Evolutionary conservation across 1,284 basidiomycete species (phyloP), one percentile per base, ranked within the genome.

Genomic region (Moniliophthora roreri): DNA sequence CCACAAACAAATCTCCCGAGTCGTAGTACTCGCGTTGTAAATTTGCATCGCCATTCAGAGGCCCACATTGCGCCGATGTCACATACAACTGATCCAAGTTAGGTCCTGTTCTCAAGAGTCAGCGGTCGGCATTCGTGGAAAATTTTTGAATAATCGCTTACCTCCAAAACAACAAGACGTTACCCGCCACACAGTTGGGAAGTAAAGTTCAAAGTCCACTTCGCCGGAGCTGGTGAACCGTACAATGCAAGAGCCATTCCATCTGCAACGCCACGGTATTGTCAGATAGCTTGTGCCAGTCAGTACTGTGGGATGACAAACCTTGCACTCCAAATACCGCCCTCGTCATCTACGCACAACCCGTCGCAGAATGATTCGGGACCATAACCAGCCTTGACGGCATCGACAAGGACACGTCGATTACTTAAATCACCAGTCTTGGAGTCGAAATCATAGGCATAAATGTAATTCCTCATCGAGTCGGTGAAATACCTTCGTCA

Each of bases 121-220:
- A 20, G n/a, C 23, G 34, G 20, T 37, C 47, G 40, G 42, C 34
- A 40, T 16, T 18, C 36, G 52, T 45, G 38, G 23, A 50, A 23
- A 47, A 26, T n/a, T 57, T 32, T 37, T n/a, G 32, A n/a, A 37
- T 28, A 47, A 23, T 28, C 36, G 32, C 62, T 62, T 60, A 82
- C 84, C 85, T 67, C 84, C 86, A 63, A 87, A 88, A 59, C 80
- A 84, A 58, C 85, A 87, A 10, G 84, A 76, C 7, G 85, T 88
- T 34, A 87, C 71, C 53, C 83, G 80, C 52, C 81, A 67, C 3
- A 73, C 85, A 15, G 74, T 81, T 26, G 84, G 83, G 58, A 88
- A 81, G 38, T 71, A 45, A 37, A 88, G 71, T 60, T 82, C 78
- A 20, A 80, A 65, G 61, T 85, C 80, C 34, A 83, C 69, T 23